Evolutionary conservation across 2,329 filamentous ascomycete species (phyloP).

Genomic region (Dothideomycetes sp.): DNA sequence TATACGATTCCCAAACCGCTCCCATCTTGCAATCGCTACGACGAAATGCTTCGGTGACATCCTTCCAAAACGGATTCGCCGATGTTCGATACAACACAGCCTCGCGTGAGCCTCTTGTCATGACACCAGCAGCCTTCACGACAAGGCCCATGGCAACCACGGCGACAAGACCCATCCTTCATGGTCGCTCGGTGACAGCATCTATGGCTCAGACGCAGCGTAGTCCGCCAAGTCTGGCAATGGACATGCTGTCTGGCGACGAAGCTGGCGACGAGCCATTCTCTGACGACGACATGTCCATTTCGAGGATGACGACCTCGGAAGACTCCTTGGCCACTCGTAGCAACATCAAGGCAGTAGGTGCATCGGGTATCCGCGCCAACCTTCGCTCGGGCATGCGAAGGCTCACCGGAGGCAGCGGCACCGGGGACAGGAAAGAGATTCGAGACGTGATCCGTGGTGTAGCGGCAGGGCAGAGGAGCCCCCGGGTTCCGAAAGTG

Average conservation of each 20-base stretch:
- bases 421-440: conserved; percentile 19
- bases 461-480: conserved; percentile 21
- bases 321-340: conserved; percentile 13
- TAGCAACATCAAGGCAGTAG: neutral
- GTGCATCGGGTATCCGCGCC: conserved; percentile 27
- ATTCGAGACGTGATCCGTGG: conserved; percentile 26
- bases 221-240: conserved; percentile 35
- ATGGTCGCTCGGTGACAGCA: conserved; percentile 76
- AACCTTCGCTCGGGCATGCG: conserved; percentile 36
- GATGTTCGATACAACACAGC: conserved; percentile 49
- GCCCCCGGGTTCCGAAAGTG: conserved; percentile 37
- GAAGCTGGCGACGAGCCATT: conserved; percentile 56
- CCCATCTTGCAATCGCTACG: conserved; percentile 75
- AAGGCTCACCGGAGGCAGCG: conserved; percentile 47
- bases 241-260: conserved; percentile 63
- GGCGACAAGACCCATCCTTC: conserved; percentile 54
- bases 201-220: conserved; percentile 33
- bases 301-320: conserved; percentile 23
- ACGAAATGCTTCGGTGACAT: conserved; percentile 58
- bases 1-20: conserved; percentile 88
- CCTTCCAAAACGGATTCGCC: conserved; percentile 80
- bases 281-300: conserved; percentile 62
- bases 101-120: conserved; percentile 37
- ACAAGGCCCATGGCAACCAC: conserved; percentile 16
- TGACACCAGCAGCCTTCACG: conserved; percentile 48